Percentiles rank a stretch among this genome's conserved stretches.
These are phyloP conservation scores for Cornus florida DNA, from an alignment of 148 eudicot genomes.

Conservation along the genomic window DNA sequence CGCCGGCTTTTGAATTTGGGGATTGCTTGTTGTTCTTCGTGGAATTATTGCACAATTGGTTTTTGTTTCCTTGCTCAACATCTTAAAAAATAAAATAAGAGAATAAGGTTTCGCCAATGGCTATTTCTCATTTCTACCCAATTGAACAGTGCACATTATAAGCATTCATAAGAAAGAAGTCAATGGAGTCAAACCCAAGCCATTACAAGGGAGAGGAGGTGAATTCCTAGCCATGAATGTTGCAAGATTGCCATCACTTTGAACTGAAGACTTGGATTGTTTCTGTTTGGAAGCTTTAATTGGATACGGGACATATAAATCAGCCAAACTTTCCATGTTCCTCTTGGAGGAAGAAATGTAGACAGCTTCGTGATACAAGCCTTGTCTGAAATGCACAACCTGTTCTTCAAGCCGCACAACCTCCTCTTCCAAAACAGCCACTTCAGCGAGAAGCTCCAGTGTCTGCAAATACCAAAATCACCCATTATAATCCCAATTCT, in stretches of 20 bases:
- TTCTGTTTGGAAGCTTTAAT: slow-evolving; percentile 30
- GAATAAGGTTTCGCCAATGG: not conserved
- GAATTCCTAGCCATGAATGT: slow-evolving; percentile 16
- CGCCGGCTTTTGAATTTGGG: slow-evolving; percentile 31
- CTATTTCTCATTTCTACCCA: not conserved
- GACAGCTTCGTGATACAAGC: slow-evolving; percentile 61
- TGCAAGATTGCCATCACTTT: slow-evolving; percentile 14
- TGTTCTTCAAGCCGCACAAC: slow-evolving; percentile 81
- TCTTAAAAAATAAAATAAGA: slow-evolving; percentile 25
- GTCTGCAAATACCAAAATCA: slow-evolving; percentile 36
- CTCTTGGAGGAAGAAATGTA: slow-evolving; percentile 50
- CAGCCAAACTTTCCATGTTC: slow-evolving; percentile 35
- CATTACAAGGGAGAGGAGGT: slow-evolving; percentile 27
- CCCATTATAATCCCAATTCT: not conserved
- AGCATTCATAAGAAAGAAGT: not conserved
- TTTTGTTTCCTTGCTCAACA: slow-evolving; percentile 42
- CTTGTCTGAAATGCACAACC: slow-evolving; percentile 62
- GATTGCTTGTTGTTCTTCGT: slow-evolving; percentile 38
- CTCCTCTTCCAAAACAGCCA: slow-evolving; percentile 89
- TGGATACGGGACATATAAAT: slow-evolving; percentile 29
- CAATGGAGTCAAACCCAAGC: not conserved
- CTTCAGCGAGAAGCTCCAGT: slow-evolving; percentile 80
- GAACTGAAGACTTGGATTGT: slow-evolving; percentile 28
- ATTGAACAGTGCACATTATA: not conserved
- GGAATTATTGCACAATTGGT: slow-evolving; percentile 29